Percentiles rank a stretch among this genome's conserved stretches.
Conservation (phyloP, 371 early-diverging fungal genomes). For the Funneliformis caledonium region DNA sequence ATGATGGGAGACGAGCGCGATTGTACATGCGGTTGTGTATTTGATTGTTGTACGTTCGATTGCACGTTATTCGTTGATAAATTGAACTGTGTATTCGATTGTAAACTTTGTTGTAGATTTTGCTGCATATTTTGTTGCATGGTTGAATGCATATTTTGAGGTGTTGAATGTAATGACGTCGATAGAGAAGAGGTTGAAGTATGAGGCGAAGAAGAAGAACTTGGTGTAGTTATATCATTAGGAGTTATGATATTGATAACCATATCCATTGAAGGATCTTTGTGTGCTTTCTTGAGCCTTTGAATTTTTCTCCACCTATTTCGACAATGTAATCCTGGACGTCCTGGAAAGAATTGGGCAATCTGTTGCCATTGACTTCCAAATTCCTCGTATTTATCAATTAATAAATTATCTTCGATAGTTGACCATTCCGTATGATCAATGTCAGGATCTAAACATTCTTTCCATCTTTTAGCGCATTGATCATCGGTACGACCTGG, state of each 20-base stretch:
- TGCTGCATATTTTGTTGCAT: no score
- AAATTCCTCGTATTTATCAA: constrained; percentile 67
- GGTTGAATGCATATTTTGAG: not conserved
- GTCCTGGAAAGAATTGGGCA: constrained; percentile 73
- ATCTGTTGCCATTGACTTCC: constrained; percentile 88
- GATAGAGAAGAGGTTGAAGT: not conserved
- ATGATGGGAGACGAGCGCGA: not conserved
- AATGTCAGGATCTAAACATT: constrained; percentile 32
- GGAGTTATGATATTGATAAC: not conserved
- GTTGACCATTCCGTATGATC: constrained; percentile 62
- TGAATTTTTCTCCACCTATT: constrained; percentile 83
- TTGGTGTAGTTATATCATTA: not conserved
- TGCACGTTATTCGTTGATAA: not conserved
- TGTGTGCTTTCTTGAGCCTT: constrained; percentile 61
- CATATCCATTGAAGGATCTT: constrained; percentile 38
- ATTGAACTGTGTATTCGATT: not conserved
- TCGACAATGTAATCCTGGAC: constrained; percentile 81
- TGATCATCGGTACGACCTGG: constrained; percentile 84
- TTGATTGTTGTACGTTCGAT: not conserved
- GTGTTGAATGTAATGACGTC: not conserved
- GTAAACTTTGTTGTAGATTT: not conserved
- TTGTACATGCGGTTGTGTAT: constrained; percentile 4
- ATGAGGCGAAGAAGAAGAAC: not conserved
- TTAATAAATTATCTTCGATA: constrained; percentile 71
- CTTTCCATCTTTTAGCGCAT: constrained; percentile 54